A percentile compares a stretch with the other conserved stretches of the same genome.
These are phyloP conservation scores for Leishmania braziliensis DNA, from an alignment of 208 protist species.

Conservation along the genomic window DNA sequence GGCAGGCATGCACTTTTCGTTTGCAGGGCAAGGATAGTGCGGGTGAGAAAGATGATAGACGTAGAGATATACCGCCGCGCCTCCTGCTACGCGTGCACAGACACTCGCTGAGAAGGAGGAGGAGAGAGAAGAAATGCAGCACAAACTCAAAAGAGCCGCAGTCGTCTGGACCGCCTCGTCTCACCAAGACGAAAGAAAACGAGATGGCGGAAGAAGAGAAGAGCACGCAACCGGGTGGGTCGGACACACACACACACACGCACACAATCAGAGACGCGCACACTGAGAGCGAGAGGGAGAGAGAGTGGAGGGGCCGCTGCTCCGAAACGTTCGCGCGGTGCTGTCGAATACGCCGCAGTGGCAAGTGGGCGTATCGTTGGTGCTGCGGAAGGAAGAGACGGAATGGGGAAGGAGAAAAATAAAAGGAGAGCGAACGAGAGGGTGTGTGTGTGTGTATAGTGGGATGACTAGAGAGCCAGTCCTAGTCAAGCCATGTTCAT, in stretches of 20 bases:
- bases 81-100: no score
- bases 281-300: neutral
- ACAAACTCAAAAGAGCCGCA: no score
- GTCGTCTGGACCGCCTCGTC: no score
- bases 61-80: no score
- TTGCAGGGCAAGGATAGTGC: no score
- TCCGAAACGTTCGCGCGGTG: neutral
- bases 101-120: no score
- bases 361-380: neutral
- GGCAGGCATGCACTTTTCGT: no score
- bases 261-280: neutral
- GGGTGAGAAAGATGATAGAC: no score
- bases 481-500: neutral
- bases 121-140: no score
- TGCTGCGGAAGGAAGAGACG: neutral
- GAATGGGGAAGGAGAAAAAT: neutral
- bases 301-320: neutral
- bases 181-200: no score
- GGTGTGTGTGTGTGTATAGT: neutral
- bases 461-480: neutral
- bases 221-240: no score
- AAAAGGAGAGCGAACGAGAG: neutral
- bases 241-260: neutral
- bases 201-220: no score
- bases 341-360: neutral